Evolutionary conservation across 495 filamentous ascomycete species (phyloP).

Genomic region (Annulohypoxylon bovei): DNA sequence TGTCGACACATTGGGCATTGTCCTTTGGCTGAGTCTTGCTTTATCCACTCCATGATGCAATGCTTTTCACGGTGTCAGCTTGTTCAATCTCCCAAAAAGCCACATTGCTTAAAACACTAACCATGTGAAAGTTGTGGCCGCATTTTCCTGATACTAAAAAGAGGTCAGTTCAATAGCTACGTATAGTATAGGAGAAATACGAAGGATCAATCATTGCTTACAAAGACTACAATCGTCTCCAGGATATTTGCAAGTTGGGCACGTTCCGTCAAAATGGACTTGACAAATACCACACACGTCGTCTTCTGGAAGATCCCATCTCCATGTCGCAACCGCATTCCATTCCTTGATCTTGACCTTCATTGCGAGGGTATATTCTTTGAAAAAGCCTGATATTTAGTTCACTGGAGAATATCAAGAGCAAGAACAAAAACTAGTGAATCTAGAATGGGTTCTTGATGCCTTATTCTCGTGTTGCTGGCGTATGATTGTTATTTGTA

Average conservation of each 20-base stretch:
- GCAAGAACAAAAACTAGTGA: not conserved
- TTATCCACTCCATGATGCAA: conserved; percentile 94
- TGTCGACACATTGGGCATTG: conserved; percentile 98
- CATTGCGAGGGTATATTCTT: conserved; percentile 61
- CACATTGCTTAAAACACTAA: conserved; percentile 50
- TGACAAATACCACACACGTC: conserved; percentile 99
- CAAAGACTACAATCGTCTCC: conserved; percentile 93
- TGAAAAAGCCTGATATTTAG: not conserved
- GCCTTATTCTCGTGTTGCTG: conserved; percentile 1
- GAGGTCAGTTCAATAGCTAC: conserved; percentile 8
- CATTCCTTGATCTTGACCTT: conserved; percentile 93
- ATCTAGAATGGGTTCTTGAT: not conserved
- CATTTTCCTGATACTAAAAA: conserved; percentile 88
- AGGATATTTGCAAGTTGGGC: conserved; percentile 96
- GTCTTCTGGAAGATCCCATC: conserved; percentile 97
- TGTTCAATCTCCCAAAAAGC: not conserved
- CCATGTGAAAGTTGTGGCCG: conserved; percentile 97
- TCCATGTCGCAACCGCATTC: conserved; percentile 95
- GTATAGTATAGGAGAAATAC: not conserved
- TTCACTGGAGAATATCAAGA: not conserved
- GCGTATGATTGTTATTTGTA: conserved; percentile 8
- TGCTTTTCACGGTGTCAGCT: conserved; percentile 67
- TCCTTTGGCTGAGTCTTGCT: conserved; percentile 91
- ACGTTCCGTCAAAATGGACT: conserved; percentile 96
- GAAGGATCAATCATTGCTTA: conserved; percentile 58